Conservation (phyloP, 2,329 filamentous ascomycete genomes). For the Blastomyces percursus region DNA sequence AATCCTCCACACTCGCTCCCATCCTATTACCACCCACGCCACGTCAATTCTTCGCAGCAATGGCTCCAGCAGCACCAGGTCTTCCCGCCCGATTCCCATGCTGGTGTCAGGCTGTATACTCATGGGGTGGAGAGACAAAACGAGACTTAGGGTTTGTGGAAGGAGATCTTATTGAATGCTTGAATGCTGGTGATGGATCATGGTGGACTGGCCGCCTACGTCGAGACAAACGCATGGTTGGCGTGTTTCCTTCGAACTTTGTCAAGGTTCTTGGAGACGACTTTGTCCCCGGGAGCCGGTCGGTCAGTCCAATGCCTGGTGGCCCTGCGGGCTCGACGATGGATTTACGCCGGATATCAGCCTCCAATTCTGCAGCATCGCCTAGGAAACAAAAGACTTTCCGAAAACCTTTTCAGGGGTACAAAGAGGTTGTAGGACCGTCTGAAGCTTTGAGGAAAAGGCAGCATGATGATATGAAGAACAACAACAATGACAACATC, state of each 20-base stretch:
- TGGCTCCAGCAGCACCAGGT: conserved; percentile 38
- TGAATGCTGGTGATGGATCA: conserved; percentile 93
- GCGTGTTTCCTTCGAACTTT: conserved; percentile 94
- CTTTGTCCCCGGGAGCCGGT: conserved; percentile 57
- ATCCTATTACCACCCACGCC: background rate
- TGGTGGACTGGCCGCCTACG: conserved; percentile 96
- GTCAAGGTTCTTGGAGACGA: conserved; percentile 77
- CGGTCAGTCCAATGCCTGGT: conserved; percentile 43
- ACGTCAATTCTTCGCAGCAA: conserved; percentile 18
- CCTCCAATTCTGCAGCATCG: conserved; percentile 32
- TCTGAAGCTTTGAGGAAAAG: conserved; percentile 24
- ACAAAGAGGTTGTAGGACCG: conserved; percentile 40
- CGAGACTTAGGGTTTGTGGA: conserved; percentile 94
- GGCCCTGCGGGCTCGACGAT: background rate
- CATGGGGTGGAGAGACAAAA: conserved; percentile 91
- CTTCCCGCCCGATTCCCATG: conserved; percentile 75
- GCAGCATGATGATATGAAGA: conserved; percentile 21
- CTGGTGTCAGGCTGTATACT: conserved; percentile 85
- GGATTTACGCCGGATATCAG: conserved; percentile 21
- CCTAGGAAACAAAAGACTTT: conserved; percentile 51
- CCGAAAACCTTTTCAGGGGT: conserved; percentile 55
- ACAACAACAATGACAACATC: conserved; percentile 18
- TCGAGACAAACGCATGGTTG: conserved; percentile 80
- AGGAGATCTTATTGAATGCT: conserved; percentile 92
- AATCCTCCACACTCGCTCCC: conserved; percentile 1